Evolutionary conservation across 441 rosid species (phyloP).

Genomic region (Gossypium aridum): DNA sequence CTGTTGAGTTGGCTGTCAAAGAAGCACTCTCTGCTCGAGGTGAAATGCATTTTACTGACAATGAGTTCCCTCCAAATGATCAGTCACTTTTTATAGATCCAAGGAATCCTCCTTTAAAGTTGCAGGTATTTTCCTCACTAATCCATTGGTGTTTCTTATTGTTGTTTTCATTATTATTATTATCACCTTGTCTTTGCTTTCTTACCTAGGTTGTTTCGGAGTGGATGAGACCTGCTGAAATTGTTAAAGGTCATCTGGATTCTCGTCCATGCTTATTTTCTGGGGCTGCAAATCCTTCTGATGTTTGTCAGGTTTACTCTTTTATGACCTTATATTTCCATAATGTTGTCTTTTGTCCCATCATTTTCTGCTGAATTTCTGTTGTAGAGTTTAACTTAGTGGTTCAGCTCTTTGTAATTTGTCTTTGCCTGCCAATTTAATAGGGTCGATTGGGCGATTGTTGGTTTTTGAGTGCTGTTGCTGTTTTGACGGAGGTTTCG

Average conservation of each 20-base stretch:
- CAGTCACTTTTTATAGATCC: constrained; percentile 89
- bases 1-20: constrained; percentile 97
- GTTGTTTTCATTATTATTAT: constrained; percentile 9
- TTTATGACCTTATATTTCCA: constrained; percentile 15
- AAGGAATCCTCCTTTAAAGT: constrained; percentile 69
- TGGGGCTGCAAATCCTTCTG: constrained; percentile 93
- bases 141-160: constrained; percentile 5
- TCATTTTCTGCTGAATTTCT: constrained; percentile 7
- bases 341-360: not conserved
- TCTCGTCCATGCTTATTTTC: constrained; percentile 84
- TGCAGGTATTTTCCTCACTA: constrained; percentile 59
- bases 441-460: constrained; percentile 99
- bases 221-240: constrained; percentile 95
- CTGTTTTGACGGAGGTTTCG: constrained; percentile 93
- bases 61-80: constrained; percentile 97
- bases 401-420: constrained; percentile 11
- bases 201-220: constrained; percentile 80
- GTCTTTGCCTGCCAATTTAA: constrained; percentile 19
- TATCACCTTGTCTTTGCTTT: constrained; percentile 23
- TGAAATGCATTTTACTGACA: constrained; percentile 88
- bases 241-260: constrained; percentile 53
- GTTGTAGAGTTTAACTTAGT: not conserved
- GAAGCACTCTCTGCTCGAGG: constrained; percentile 90
- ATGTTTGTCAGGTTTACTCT: constrained; percentile 95
- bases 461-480: constrained; percentile 99